Conservation (phyloP, 192 early-diverging fungal genomes). For the Allomyces macrogynus region DNA sequence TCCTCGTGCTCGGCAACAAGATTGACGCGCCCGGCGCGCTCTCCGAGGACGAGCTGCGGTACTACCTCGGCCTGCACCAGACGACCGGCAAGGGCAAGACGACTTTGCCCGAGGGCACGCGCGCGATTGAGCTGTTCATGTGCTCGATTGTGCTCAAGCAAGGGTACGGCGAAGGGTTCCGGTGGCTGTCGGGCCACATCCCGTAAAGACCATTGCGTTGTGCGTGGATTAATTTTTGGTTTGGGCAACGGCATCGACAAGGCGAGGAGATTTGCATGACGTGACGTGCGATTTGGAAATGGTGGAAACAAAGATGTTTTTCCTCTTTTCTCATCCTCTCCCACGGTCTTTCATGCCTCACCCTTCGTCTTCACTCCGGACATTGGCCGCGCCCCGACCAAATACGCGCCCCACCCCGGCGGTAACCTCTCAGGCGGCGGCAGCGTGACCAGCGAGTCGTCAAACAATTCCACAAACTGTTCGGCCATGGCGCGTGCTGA, state of each 20-base stretch:
- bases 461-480: conserved; percentile 93
- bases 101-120: conserved; percentile 44
- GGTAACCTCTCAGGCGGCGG: conserved; percentile 17
- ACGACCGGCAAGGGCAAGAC: conserved; percentile 71
- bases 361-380: too few species aligned
- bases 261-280: too few species aligned
- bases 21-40: conserved; percentile 87
- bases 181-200: conserved; percentile 41
- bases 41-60: conserved; percentile 76
- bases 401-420: too few species aligned
- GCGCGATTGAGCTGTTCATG: conserved; percentile 98
- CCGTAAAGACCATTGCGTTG: too few species aligned
- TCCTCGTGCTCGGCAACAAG: conserved; percentile 97
- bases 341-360: too few species aligned
- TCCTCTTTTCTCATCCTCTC: too few species aligned
- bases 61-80: conserved; percentile 77
- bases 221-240: too few species aligned
- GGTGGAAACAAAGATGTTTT: too few species aligned
- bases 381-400: too few species aligned
- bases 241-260: too few species aligned
- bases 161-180: conserved; percentile 91
- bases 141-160: conserved; percentile 95
- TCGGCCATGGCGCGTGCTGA: conserved; percentile 73
- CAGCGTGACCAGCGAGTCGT: conserved; percentile 68
- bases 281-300: too few species aligned